phyloP scores from a whole-genome alignment of 306 rosid genomes.

The Fragaria iinumae region DNA sequence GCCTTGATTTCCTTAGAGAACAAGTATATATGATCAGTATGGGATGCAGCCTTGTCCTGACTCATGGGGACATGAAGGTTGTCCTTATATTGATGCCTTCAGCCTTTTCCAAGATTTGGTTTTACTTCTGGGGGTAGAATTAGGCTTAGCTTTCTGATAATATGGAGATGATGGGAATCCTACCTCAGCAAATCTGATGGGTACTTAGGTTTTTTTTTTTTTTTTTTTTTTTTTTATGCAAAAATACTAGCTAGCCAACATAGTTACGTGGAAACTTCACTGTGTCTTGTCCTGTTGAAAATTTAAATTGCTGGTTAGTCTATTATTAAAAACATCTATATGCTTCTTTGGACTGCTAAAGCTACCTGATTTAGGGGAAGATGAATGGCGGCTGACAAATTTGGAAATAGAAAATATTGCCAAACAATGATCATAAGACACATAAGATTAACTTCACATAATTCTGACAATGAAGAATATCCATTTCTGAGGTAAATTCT shows the following conservation, averaged over 20 bases:
- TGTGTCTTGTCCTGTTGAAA: conserved; percentile 32
- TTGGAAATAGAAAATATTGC: background rate
- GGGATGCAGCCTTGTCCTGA: conserved; percentile 37
- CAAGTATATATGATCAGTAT: conserved; percentile 6
- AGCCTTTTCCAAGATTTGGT: conserved; percentile 15
- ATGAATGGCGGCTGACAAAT: conserved; percentile 5
- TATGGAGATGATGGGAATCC: conserved; percentile 32
- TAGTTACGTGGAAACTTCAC: conserved; percentile 29
- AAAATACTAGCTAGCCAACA: background rate
- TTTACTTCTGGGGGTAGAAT: conserved; percentile 14
- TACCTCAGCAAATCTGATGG: conserved; percentile 44
- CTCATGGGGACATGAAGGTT: conserved; percentile 37
- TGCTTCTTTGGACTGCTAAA: conserved; percentile 10
- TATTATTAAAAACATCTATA: conserved; percentile 1
- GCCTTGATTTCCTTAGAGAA: conserved; percentile 12
- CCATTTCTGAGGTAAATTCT: background rate
- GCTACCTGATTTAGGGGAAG: conserved; percentile 7
- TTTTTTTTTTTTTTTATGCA: too few species aligned
- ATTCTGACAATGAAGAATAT: conserved; percentile 8
- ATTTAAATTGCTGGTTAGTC: conserved; percentile 17
- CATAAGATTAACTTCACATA: background rate
- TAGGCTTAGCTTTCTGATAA: conserved; percentile 13
- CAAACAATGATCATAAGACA: background rate
- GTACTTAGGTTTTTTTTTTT: conserved; percentile 6
- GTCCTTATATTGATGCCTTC: conserved; percentile 27